phyloP scores from a whole-genome alignment of 495 filamentous ascomycete species.

The Aspergillus wentii region DNA sequence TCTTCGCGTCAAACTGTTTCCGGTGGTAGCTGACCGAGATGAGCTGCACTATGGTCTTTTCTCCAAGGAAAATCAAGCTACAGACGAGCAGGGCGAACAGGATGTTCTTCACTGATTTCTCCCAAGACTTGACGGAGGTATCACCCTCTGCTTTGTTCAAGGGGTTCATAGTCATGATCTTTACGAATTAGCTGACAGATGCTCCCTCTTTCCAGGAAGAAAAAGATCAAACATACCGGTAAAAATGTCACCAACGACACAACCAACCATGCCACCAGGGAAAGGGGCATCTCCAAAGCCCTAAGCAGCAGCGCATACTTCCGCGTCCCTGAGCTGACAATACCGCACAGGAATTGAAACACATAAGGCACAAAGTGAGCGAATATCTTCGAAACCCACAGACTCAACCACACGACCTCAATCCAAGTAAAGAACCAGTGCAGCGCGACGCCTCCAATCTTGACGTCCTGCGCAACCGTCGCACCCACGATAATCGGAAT shows the following conservation, averaged over 20 bases:
- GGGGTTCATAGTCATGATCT: conserved; percentile 54
- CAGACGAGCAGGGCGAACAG: conserved; percentile 74
- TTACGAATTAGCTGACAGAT: conserved; percentile 24
- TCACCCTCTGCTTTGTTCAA: conserved; percentile 21
- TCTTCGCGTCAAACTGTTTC: conserved; percentile 82
- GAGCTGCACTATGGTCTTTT: conserved; percentile 83
- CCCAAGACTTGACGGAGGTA: conserved; percentile 44
- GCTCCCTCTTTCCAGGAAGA: too few relatives aligned
- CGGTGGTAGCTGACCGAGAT: conserved; percentile 95
- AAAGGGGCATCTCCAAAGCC: conserved; percentile 77
- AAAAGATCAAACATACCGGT: conserved; percentile 39
- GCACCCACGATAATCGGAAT: conserved; percentile 77
- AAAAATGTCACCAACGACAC: conserved; percentile 74
- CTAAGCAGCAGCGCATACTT: conserved; percentile 86
- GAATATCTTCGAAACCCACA: conserved; percentile 84
- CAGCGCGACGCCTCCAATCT: conserved; percentile 61
- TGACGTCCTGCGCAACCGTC: conserved; percentile 42
- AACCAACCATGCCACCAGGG: conserved; percentile 82
- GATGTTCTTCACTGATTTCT: conserved; percentile 61
- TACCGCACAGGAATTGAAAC: conserved; percentile 83
- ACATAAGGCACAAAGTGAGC: conserved; percentile 72
- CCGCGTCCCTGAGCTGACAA: conserved; percentile 84
- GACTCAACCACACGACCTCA: conserved; percentile 79
- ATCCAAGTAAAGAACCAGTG: conserved; percentile 87
- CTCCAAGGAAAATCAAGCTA: conserved; percentile 68